Evolutionary conservation across 305 asterid species (phyloP).

Genomic region (Stenogyne calaminthoides): DNA sequence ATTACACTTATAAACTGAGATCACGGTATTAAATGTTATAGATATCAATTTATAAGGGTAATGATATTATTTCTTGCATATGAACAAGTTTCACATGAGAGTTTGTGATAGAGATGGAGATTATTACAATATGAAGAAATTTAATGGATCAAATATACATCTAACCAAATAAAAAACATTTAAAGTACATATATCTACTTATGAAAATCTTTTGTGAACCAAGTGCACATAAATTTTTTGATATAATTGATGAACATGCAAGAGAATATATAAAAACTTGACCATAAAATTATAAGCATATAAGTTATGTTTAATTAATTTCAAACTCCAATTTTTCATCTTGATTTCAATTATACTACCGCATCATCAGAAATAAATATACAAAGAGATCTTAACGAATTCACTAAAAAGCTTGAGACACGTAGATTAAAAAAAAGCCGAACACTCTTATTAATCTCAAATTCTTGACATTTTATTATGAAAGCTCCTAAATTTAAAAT

Average conservation of each 20-base stretch:
- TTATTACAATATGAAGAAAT: not conserved
- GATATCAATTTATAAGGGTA: no score
- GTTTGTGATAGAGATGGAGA: not conserved
- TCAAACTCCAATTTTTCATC: not conserved
- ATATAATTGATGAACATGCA: not conserved
- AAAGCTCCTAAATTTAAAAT: not conserved
- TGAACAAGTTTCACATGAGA: no score
- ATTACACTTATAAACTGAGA: no score
- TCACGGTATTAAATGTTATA: no score
- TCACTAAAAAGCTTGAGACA: not conserved
- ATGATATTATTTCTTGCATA: no score
- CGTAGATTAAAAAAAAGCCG: not conserved
- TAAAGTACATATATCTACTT: no score
- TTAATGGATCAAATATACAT: not conserved
- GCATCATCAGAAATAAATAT: not conserved
- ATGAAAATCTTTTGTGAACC: no score
- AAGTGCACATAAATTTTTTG: no score
- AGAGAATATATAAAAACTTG: not conserved
- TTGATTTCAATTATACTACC: not conserved
- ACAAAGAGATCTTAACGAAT: not conserved
- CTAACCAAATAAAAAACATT: not conserved
- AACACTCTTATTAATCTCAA: not conserved
- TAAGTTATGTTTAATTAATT: not conserved
- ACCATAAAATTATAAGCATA: not conserved
- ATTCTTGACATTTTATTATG: not conserved